These are phyloP conservation scores for Neckera pumila DNA, from an alignment of 225 moss, liverwort and hornwort species.

Conservation along the genomic window DNA sequence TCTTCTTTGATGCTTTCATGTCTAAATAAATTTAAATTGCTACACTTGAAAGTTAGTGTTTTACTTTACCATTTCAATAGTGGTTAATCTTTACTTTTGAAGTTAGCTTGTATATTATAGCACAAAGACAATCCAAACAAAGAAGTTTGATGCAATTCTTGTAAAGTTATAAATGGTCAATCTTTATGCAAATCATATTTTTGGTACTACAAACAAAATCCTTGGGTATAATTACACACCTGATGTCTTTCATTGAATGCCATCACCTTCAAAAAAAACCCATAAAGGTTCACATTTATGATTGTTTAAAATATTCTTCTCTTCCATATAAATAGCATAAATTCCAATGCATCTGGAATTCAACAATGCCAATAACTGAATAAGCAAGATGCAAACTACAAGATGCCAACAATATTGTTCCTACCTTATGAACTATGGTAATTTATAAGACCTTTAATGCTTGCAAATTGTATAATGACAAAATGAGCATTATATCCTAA, in stretches of 20 bases:
- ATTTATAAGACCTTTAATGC: background rate
- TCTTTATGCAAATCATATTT: background rate
- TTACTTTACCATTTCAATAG: background rate
- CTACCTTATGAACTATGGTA: background rate
- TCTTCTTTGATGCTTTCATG: slow-evolving; percentile 7
- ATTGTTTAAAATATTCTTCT: background rate
- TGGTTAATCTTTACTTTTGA: background rate
- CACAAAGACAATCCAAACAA: fast-evolving
- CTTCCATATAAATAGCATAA: background rate
- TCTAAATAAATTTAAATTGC: background rate
- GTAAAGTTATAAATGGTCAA: background rate
- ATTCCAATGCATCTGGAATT: background rate
- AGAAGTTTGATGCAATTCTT: background rate
- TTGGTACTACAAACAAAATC: background rate
- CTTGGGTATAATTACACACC: background rate
- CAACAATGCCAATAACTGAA: background rate
- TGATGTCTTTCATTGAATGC: background rate
- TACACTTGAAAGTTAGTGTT: background rate
- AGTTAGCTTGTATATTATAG: background rate
- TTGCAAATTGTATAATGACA: background rate
- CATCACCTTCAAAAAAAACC: background rate
- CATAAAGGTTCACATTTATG: background rate
- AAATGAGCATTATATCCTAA: background rate
- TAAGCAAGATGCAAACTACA: background rate
- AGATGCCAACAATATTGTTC: background rate